These are phyloP conservation scores for Thyridium curvatum DNA, from an alignment of 2,329 filamentous ascomycete genomes.

Conservation along the genomic window DNA sequence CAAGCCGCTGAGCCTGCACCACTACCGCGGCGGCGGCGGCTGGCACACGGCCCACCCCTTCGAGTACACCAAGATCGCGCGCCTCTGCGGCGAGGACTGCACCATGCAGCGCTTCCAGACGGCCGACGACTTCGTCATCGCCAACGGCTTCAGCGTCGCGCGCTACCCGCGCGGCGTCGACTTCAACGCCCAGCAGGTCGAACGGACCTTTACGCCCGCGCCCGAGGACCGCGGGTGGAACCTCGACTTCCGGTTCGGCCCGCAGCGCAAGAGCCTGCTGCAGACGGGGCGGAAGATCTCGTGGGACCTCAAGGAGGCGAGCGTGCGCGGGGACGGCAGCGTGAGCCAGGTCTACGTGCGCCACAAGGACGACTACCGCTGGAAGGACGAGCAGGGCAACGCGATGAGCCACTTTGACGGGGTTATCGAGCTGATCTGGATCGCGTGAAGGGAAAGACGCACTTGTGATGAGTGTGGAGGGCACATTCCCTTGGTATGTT, in stretches of 20 bases:
- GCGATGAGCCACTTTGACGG: constrained; percentile 49
- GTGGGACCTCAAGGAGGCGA: constrained; percentile 41
- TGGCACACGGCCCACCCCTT: constrained; percentile 50
- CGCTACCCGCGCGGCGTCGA: constrained; percentile 47
- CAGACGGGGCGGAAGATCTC: constrained; percentile 23
- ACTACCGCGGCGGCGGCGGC: constrained; percentile 52
- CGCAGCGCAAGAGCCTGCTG: constrained; percentile 18
- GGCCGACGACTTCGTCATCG: constrained; percentile 45
- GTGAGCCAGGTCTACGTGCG: constrained; percentile 48
- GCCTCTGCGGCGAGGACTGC: constrained; percentile 56
- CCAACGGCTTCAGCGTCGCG: constrained; percentile 53
- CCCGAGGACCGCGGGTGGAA: constrained; percentile 23
- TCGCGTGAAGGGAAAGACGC: constrained; percentile 30
- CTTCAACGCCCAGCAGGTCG: constrained; percentile 21
- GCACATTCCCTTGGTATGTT: too few relatives aligned
- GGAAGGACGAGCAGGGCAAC: constrained; percentile 37
- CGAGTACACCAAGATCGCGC: constrained; percentile 50
- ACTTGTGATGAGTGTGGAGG: too few relatives aligned
- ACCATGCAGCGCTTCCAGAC: constrained; percentile 52
- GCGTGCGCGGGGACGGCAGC: constrained; percentile 35
- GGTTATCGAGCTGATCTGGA: constrained; percentile 51
- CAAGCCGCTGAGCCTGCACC: constrained; percentile 54
- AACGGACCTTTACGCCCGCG: constrained; percentile 21
- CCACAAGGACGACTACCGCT: constrained; percentile 45
- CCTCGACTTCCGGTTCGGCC: constrained; percentile 21